Evolutionary conservation across 495 filamentous ascomycete species (phyloP), one percentile per base, ranked within the genome.

Genomic region (Durotheca rogersii): DNA sequence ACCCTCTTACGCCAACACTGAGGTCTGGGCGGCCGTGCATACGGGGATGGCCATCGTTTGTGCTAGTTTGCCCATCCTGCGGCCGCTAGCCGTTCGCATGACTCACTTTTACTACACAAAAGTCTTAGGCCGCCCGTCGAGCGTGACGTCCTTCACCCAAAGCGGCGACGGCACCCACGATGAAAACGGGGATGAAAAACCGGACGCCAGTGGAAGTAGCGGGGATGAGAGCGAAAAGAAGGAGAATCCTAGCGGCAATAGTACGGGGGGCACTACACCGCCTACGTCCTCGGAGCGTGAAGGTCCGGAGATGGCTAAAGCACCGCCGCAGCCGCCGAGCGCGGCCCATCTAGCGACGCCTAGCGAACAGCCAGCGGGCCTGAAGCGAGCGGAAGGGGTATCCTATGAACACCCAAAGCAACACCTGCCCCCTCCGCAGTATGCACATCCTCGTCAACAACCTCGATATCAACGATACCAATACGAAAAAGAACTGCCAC

Each of bases 21-120:
- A 51, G 16, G 18, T 57, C 2, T 57, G 53, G 53, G 36, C 41
- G 2, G 36, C 37, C 4, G 23, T 57, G 11, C 53, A 57, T 35
- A 21, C 17, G 1, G 37, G 53, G 17, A 51, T 51, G 25, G 47
- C 47, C 4, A 57, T 50, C 12, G 31, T 57, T 4, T 57, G 41
- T 19, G 47, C 53, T 5, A 51, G 53, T 10, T n/a, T 57, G 18
- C 53, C 53, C 7, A 57, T 57, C 11, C 39, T 55, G 5, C 29
- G 34, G 4, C 55, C 59, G 10, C 47, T 58, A 0, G 21, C 35
- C 19, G 11, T 18, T 1, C 52, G 33, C 14, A 29, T 57, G 27
- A 36, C 44, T 14, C 17, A 20, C 1, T 55, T 47, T 4, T 29
- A 32, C 12, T 17, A 47, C 14, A 33, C 38, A 6, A 55, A 52